phyloP scores from a whole-genome alignment of 176 grass and related monocot genomes.

The Rhynchospora breviuscula region DNA sequence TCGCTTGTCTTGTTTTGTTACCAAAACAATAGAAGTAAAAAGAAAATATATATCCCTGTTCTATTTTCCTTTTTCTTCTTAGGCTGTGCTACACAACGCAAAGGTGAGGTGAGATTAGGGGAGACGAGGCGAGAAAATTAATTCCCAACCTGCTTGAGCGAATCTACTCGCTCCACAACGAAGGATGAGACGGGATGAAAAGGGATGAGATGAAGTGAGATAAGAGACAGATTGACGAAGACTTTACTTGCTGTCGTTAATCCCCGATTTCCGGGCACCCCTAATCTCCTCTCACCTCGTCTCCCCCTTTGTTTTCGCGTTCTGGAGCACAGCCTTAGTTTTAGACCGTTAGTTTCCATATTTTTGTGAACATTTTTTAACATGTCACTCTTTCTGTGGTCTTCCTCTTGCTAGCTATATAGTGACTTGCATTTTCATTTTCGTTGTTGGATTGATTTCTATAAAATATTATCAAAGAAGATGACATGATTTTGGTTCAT shows the following conservation, averaged over 20 bases:
- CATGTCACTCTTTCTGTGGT: not conserved
- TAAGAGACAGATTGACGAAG: no score
- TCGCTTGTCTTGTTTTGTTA: not conserved
- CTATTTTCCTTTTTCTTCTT: not conserved
- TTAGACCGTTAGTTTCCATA: not conserved
- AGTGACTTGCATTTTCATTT: not conserved
- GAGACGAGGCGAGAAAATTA: no score
- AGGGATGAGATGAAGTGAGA: no score
- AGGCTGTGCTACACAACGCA: no score
- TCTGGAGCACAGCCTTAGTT: not conserved
- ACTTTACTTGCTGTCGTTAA: no score
- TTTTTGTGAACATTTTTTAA: not conserved
- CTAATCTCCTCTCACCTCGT: no score
- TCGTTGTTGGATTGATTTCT: not conserved
- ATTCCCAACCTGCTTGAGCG: no score
- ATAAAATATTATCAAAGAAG: not conserved
- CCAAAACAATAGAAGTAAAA: not conserved
- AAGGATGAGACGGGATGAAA: no score
- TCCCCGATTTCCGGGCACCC: no score
- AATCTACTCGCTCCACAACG: no score
- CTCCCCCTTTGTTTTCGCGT: no score
- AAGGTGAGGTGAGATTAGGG: no score
- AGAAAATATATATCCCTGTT: not conserved
- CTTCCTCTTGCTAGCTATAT: not conserved
- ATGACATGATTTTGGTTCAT: not conserved